Base-by-base conservation (phyloP, 176 grass and related monocot species). In the Oryza glaberrima region DNA sequence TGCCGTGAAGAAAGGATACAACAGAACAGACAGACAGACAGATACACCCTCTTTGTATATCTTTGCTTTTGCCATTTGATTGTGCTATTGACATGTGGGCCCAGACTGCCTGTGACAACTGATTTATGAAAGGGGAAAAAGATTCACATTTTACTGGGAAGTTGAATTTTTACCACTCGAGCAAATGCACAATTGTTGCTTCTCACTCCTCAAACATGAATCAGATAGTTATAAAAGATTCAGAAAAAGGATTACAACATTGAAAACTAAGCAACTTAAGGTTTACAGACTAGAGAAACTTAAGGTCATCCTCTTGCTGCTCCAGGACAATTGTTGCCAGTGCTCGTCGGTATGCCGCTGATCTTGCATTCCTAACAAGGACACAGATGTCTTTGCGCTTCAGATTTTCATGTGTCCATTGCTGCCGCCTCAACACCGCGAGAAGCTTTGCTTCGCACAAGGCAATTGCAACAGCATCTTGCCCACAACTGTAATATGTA, bases 371-470 rank as follows among this genome's bases (percentile, higher is more conserved):
- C 65, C 93, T 86, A 16, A 98, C 85, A 54, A 94, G 88, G 30
- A 98, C 83, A 78, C 87, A 92, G 19, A 98, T 89, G 12, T 90
- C 83, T 11, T 28, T 56, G 36, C 45, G 35, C 80, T 87, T 75
- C 72, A 80, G 85, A 67, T 77, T 41, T 65, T 87, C 68, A 9
- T 89, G 46, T 34, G 32, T n/a, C 86, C 79, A 94, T 79, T 95
- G 93, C 52, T 90, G 83, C 60, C 38, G 76, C 68, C 93, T 90
- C 77, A 98, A 63, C 20, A 67, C 65, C 3, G 89, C 85, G 16
- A 95, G 85, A 83, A 92, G 88, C 71, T 81, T 92, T 38, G 90
- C 84, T 78, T 94, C 91, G 7, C 91, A 95, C 46, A 90, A 92
- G 34, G 82, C 96, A 61, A 89, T 35, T 0, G 91, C 93, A 1